These are phyloP conservation scores for Podila epicladia DNA, from an alignment of 192 early-diverging fungal genomes.

Conservation along the genomic window DNA sequence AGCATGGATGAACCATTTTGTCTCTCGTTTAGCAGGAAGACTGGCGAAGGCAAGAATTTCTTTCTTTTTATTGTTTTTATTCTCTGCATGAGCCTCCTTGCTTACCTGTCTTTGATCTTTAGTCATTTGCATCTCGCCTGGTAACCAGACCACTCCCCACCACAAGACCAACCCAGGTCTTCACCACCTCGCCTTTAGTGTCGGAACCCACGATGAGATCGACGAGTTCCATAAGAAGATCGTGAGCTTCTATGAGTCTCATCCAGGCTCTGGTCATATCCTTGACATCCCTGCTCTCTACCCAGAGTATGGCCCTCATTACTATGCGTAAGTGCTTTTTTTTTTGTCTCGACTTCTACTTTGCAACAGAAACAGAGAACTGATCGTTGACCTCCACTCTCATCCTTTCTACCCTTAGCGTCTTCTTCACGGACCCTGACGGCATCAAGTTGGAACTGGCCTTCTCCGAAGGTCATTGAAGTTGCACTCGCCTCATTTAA, in stretches of 20 bases:
- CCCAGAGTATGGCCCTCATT: conserved; percentile 27
- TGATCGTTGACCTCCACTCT: not conserved
- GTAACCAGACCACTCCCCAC: conserved; percentile 19
- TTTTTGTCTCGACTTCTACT: not conserved
- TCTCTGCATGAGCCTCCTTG: no score
- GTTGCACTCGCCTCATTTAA: no score
- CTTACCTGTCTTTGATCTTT: no score
- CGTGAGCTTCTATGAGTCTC: conserved; percentile 22
- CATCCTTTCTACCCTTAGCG: not conserved
- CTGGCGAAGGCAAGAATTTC: no score
- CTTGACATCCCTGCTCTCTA: conserved; percentile 30
- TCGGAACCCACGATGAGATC: conserved; percentile 11
- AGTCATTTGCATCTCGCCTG: conserved; percentile 17
- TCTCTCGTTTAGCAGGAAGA: no score
- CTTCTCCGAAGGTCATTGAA: not conserved
- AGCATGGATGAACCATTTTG: no score
- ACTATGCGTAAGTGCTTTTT: conserved; percentile 9
- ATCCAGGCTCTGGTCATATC: conserved; percentile 11
- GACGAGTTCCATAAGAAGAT: conserved; percentile 35
- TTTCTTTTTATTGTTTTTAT: no score
- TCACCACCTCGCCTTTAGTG: conserved; percentile 25
- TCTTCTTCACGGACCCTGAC: conserved; percentile 45
- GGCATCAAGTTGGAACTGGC: conserved; percentile 42
- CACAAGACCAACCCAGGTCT: conserved; percentile 30
- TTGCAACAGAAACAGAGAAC: not conserved